Evolutionary conservation across 352 stramenopile species (phyloP).

Genomic region (Bremia lactucae): DNA sequence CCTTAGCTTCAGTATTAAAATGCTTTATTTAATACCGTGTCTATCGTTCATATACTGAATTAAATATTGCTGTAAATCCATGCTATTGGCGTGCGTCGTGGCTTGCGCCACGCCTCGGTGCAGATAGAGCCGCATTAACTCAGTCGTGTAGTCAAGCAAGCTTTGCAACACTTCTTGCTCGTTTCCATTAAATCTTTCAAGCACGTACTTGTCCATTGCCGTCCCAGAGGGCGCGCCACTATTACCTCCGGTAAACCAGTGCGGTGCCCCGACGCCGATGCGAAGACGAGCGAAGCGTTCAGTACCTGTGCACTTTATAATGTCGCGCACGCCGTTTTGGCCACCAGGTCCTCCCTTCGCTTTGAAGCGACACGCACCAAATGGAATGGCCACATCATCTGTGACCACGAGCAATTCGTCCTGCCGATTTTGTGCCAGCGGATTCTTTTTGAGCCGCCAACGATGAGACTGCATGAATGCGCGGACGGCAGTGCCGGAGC

Average conservation of each 20-base stretch:
- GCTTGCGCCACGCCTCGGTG: constrained; percentile 68
- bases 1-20: background rate
- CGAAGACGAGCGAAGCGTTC: constrained; percentile 79
- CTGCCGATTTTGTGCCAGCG: constrained; percentile 63
- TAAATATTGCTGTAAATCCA: constrained; percentile 48
- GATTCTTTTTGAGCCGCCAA: constrained; percentile 80
- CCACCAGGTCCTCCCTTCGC: constrained; percentile 60
- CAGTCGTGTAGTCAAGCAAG: constrained; percentile 57
- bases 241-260: constrained; percentile 66
- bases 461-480: constrained; percentile 72
- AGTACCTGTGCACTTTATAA: constrained; percentile 75
- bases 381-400: constrained; percentile 74
- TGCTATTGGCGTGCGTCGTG: constrained; percentile 67
- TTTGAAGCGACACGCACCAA: constrained; percentile 77
- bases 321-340: constrained; percentile 74
- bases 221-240: constrained; percentile 61
- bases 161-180: constrained; percentile 62
- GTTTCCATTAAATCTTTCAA: constrained; percentile 63
- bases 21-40: background rate
- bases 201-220: constrained; percentile 75
- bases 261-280: constrained; percentile 62
- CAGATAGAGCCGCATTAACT: constrained; percentile 71
- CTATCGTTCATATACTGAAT: constrained; percentile 18
- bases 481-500: constrained; percentile 60
- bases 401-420: constrained; percentile 78